phyloP scores from a whole-genome alignment of 2,329 filamentous ascomycete genomes.

The Beauveria medogensis region DNA sequence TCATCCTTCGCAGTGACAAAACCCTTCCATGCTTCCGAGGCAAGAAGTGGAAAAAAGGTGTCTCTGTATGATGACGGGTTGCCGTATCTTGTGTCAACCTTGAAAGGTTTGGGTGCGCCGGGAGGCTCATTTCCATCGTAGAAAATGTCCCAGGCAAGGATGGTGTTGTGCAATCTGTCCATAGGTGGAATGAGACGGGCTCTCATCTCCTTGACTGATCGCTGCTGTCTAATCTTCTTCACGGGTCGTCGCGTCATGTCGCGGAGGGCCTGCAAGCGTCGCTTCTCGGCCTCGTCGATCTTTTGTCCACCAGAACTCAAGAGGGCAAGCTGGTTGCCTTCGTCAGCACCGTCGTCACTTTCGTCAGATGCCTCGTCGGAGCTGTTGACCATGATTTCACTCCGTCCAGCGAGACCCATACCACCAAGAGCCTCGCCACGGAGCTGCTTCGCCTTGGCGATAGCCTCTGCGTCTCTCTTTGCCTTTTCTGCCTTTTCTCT shows the following conservation, averaged over 20 bases:
- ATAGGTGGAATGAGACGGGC: constrained; percentile 87
- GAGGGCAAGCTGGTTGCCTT: constrained; percentile 34
- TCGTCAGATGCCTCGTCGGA: constrained; percentile 67
- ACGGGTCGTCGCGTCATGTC: constrained; percentile 61
- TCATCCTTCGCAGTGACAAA: constrained; percentile 89
- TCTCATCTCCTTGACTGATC: constrained; percentile 88
- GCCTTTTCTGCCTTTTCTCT: constrained; percentile 67
- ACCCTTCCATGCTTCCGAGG: constrained; percentile 91
- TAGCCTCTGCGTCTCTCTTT: constrained; percentile 61
- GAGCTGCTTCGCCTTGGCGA: constrained; percentile 55
- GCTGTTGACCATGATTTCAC: constrained; percentile 85
- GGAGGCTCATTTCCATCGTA: constrained; percentile 82
- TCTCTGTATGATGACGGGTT: constrained; percentile 74
- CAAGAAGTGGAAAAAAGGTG: constrained; percentile 83
- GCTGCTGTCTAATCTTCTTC: constrained; percentile 71
- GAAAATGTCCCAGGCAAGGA: constrained; percentile 93
- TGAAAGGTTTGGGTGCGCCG: constrained; percentile 60
- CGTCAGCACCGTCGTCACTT: constrained; percentile 60
- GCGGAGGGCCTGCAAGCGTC: constrained; percentile 39
- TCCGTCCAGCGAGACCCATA: constrained; percentile 56
- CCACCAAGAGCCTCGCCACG: constrained; percentile 39
- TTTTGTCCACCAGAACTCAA: constrained; percentile 41
- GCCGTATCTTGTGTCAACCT: constrained; percentile 69
- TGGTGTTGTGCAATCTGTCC: constrained; percentile 72
- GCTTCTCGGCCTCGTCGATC: constrained; percentile 39